These are phyloP conservation scores for Gentiana macrophylla DNA, from an alignment of 257 asterid species.

Conservation along the genomic window DNA sequence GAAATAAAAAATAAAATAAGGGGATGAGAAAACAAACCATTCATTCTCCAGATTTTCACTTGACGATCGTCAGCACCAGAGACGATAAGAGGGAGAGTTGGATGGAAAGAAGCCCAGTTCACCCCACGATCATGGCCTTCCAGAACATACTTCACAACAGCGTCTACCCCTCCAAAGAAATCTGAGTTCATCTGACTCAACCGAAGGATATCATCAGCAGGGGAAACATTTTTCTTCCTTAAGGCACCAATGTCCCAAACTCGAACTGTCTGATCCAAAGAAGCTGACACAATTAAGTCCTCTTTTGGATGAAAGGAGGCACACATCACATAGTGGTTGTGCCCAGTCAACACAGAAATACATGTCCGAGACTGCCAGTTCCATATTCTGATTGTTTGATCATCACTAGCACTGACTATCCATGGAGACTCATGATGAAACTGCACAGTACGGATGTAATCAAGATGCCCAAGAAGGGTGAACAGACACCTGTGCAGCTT, in stretches of 20 bases:
- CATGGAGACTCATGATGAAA: slow-evolving; percentile 98
- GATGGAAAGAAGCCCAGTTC: slow-evolving; percentile 97
- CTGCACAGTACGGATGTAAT: slow-evolving; percentile 89
- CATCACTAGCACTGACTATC: slow-evolving; percentile 98
- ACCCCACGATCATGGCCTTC: slow-evolving; percentile 99
- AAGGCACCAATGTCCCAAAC: slow-evolving; percentile 98
- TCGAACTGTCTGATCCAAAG: slow-evolving; percentile 96
- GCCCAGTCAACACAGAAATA: slow-evolving; percentile 91
- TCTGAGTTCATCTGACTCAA: slow-evolving; percentile 90
- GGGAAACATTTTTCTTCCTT: slow-evolving; percentile 87
- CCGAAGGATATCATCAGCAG: slow-evolving; percentile 86
- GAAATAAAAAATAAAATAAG: too few relatives aligned
- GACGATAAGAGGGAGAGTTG: slow-evolving; percentile 89
- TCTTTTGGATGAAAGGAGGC: slow-evolving; percentile 97
- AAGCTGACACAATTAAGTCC: slow-evolving; percentile 94
- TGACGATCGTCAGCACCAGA: slow-evolving; percentile 99
- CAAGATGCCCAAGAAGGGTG: slow-evolving; percentile 98
- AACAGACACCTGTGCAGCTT: slow-evolving; percentile 89
- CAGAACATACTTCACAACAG: slow-evolving; percentile 94
- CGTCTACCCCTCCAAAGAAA: slow-evolving; percentile 98
- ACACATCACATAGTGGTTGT: slow-evolving; percentile 97
- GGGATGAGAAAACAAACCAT: too few relatives aligned
- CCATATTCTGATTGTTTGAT: slow-evolving; percentile 98
- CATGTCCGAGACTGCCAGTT: slow-evolving; percentile 98
- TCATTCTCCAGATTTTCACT: slow-evolving; percentile 98